These are phyloP conservation scores for Monascus ruber DNA, from an alignment of 2,329 filamentous ascomycete genomes.

Conservation along the genomic window DNA sequence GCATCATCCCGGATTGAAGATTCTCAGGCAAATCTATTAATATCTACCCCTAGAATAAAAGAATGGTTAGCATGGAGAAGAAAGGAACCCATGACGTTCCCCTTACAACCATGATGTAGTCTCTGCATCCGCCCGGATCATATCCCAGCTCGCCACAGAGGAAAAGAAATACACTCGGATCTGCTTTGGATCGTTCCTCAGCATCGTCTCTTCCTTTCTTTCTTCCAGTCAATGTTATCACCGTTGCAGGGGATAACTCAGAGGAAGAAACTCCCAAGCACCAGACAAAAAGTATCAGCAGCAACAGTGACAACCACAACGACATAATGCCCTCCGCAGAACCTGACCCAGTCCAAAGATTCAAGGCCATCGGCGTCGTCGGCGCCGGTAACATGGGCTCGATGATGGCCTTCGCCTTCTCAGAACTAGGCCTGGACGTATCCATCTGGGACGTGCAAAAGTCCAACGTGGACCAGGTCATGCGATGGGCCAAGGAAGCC, in stretches of 20 bases:
- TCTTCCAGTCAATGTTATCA: no score
- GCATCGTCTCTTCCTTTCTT: no score
- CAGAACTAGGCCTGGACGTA: constrained; percentile 27
- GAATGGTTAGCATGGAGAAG: no score
- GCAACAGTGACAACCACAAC: background rate
- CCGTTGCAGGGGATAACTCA: no score
- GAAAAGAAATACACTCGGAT: no score
- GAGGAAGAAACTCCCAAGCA: no score
- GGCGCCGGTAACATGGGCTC: constrained; percentile 33
- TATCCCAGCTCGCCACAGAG: no score
- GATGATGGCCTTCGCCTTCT: constrained; percentile 32
- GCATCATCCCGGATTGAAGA: constrained; percentile 1
- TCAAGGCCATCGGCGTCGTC: constrained; percentile 28
- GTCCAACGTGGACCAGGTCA: constrained; percentile 23
- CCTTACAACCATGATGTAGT: no score
- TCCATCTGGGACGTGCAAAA: constrained; percentile 28
- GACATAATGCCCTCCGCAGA: background rate
- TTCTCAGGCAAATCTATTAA: background rate
- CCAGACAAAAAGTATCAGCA: background rate
- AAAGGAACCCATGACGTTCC: no score
- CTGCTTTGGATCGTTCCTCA: no score
- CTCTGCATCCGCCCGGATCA: no score
- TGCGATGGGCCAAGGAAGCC: constrained; percentile 11
- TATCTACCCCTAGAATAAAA: no score
- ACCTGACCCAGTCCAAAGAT: constrained; percentile 13